A percentile compares a stretch with the other conserved stretches of the same genome.
phyloP scores from a whole-genome alignment of 2,329 filamentous ascomycete species.

The Fusarium beomiforme region DNA sequence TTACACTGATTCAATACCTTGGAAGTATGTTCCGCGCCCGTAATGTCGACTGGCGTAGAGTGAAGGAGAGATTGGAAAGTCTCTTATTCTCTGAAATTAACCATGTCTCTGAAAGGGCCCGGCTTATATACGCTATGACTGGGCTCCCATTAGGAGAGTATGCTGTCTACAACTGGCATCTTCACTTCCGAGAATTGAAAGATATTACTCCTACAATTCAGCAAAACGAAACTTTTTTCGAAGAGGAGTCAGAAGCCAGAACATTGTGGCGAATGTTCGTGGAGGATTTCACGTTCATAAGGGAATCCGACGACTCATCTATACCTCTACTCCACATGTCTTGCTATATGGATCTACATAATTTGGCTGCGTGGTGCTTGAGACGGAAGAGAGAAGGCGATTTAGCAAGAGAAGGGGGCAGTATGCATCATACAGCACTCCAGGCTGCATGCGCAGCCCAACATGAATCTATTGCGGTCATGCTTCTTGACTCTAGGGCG shows the following conservation, averaged over 20 bases:
- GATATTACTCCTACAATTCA: not conserved
- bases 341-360: not conserved
- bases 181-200: not conserved
- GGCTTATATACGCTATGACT: too few species aligned
- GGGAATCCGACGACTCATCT: too few species aligned
- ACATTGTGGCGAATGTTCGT: too few species aligned
- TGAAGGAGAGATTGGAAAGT: too few species aligned
- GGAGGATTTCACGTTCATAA: too few species aligned
- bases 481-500: not conserved
- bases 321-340: not conserved
- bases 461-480: not conserved
- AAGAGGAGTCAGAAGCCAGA: not conserved
- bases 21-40: not conserved
- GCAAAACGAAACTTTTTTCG: not conserved
- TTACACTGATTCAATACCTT: not conserved
- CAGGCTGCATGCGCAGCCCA: rapidly evolving
- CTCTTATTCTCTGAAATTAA: too few species aligned
- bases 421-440: rapidly evolving
- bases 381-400: not conserved
- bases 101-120: too few species aligned
- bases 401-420: rapidly evolving
- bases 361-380: not conserved
- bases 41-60: too few species aligned
- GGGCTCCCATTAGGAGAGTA: not conserved
- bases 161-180: rapidly evolving